Evolutionary conservation across 352 stramenopile species (phyloP), one percentile per base, ranked within the genome.

Genomic region (Phytophthora pluvialis): DNA sequence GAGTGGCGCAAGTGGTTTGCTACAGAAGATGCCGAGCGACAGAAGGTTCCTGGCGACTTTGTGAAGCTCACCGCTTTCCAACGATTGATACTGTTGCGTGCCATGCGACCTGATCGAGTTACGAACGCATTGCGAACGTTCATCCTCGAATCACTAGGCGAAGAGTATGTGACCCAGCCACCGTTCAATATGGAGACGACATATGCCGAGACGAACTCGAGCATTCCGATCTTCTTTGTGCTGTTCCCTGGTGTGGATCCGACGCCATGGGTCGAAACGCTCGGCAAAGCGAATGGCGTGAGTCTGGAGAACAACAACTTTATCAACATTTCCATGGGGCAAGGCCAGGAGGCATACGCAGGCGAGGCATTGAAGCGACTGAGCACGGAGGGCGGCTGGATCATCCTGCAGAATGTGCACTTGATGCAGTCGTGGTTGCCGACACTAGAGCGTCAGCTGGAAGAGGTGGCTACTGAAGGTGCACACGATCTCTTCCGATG

Each of bases 1-100:
- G 96, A 98, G 33, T 99, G 97, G 97, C 70, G 86, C 28, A 90
- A 93, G 67, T 99, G 95, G 95, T 99, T 99, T 75, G 94, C 98
- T 33, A 81, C 93, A 0, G 94, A 98, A 73, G 94, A 98, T 54
- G 94, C 94, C 2, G 97, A 99, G 77, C 77, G 88, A 15, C 86
- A 94, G 25, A 97, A 98, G 58, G 80, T 99, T 2, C 97, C 97
- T 31, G 96, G 96, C 4, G 94, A 99, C 64, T 97, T 96, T 46
- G 48, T 81, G 8, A 95, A 96, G 57, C 70, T 97, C 11, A 79
- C 81, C 9, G 48, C 75, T 15, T 97, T 97, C 69, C 80, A 93
- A 63, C 77, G 88, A 43, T 85, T 96, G 75, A 97, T 96, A 50
- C 43, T 99, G 18, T 69, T 99, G 5, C 89, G 94, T 16, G 91